Percentiles rank a stretch among this genome's conserved stretches.
These are phyloP conservation scores for Penicillium aurantiogriseum DNA, from an alignment of 2,329 filamentous ascomycete species.

Conservation along the genomic window DNA sequence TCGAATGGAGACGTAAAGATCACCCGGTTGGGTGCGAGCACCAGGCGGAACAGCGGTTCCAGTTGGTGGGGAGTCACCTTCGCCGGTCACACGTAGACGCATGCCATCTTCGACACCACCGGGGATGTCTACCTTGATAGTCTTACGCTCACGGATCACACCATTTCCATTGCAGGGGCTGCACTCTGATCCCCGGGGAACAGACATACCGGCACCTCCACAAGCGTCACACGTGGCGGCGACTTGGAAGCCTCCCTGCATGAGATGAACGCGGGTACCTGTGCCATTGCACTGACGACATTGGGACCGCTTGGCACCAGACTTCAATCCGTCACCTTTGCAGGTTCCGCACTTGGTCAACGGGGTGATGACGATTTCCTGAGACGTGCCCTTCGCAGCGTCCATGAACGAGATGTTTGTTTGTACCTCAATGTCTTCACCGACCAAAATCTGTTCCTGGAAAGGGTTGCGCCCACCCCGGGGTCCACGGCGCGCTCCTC, in stretches of 20 bases:
- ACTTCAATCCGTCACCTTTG: slow-evolving; percentile 77
- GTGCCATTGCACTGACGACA: slow-evolving; percentile 84
- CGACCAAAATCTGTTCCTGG: slow-evolving; percentile 78
- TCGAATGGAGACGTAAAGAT: slow-evolving; percentile 86
- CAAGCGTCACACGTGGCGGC: slow-evolving; percentile 82
- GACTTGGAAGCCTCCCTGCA: slow-evolving; percentile 95
- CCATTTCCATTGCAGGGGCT: slow-evolving; percentile 76
- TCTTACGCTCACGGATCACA: slow-evolving; percentile 77
- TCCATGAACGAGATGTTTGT: slow-evolving; percentile 94
- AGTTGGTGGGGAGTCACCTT: slow-evolving; percentile 81
- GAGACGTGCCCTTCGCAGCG: slow-evolving; percentile 83
- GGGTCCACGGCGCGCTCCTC: slow-evolving; percentile 54
- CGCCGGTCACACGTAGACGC: slow-evolving; percentile 78
- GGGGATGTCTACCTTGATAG: slow-evolving; percentile 85
- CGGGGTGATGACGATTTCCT: slow-evolving; percentile 84
- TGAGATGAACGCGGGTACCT: slow-evolving; percentile 80
- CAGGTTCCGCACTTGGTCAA: slow-evolving; percentile 80
- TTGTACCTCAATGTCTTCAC: slow-evolving; percentile 94
- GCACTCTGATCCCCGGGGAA: slow-evolving; percentile 80
- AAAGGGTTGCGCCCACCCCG: slow-evolving; percentile 65
- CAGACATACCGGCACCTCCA: slow-evolving; percentile 71
- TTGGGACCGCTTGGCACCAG: slow-evolving; percentile 67
- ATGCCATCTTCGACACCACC: slow-evolving; percentile 96
- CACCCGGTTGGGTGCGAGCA: slow-evolving; percentile 69
- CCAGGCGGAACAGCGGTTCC: slow-evolving; percentile 65